phyloP scores from a whole-genome alignment of 2,329 filamentous ascomycete species.

The Furcasterigmium furcatum region DNA sequence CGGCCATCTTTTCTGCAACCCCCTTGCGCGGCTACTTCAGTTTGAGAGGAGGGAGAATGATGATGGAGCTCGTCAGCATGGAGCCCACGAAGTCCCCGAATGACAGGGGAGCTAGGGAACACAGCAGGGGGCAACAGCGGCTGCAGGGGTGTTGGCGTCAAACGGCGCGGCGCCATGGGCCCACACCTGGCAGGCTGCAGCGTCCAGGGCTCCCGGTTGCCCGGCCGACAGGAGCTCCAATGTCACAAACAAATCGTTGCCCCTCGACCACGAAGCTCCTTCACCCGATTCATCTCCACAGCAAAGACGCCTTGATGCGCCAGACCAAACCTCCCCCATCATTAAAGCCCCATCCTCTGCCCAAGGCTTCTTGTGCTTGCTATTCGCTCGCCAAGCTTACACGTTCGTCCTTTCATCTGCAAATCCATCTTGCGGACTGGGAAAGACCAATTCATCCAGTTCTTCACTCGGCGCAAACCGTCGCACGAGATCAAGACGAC shows the following conservation, averaged over 20 bases:
- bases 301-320: neutral
- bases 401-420: neutral
- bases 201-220: too few relatives aligned
- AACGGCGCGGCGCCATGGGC: too few relatives aligned
- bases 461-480: neutral
- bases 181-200: too few relatives aligned
- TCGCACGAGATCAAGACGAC: neutral
- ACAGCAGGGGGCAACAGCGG: neutral
- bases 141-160: neutral
- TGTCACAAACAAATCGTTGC: slow-evolving; percentile 3
- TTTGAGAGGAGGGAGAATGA: too few relatives aligned
- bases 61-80: too few relatives aligned
- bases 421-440: neutral
- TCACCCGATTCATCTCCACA: neutral
- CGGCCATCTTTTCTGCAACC: too few relatives aligned
- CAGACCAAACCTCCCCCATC: too few relatives aligned
- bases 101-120: too few relatives aligned
- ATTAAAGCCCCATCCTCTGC: neutral
- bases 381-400: neutral
- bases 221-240: neutral
- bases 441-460: neutral
- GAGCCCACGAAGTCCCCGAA: too few relatives aligned
- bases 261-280: neutral
- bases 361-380: neutral
- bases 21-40: too few relatives aligned